These are phyloP conservation scores for Scopulariopsis brevicaulis DNA, from an alignment of 2,329 filamentous ascomycete species.

Conservation along the genomic window DNA sequence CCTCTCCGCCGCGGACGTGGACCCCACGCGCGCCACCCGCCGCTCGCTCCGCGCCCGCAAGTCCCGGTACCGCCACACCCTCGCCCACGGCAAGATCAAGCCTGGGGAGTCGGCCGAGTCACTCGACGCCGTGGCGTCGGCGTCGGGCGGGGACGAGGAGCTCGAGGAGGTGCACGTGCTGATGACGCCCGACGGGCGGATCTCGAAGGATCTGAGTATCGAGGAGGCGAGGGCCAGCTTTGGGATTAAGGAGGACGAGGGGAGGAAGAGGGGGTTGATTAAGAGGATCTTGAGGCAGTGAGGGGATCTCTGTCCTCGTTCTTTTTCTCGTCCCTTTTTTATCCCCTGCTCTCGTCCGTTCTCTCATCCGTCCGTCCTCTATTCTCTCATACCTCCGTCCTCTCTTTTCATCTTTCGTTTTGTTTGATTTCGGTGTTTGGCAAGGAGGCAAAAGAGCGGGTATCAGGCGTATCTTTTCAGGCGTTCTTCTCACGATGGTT, in stretches of 20 bases:
- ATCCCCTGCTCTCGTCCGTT: no score
- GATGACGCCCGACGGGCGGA: slow-evolving; percentile 2
- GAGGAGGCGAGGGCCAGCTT: not conserved
- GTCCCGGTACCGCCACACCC: slow-evolving; percentile 14
- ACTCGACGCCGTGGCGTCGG: slow-evolving; percentile 13
- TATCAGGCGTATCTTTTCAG: no score
- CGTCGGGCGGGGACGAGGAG: slow-evolving; percentile 6
- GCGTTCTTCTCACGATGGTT: no score
- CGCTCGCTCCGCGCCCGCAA: slow-evolving; percentile 23
- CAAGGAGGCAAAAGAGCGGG: no score
- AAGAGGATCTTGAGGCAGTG: not conserved
- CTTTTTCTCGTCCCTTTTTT: no score
- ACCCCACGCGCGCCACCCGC: slow-evolving; percentile 27
- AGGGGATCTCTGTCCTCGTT: no score
- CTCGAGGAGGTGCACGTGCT: slow-evolving; percentile 1
- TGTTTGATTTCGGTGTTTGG: no score
- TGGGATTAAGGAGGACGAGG: not conserved
- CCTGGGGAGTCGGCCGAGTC: not conserved
- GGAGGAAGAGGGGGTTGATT: slow-evolving; percentile 1
- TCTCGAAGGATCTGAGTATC: slow-evolving; percentile 3
- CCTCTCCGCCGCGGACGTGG: slow-evolving; percentile 42
- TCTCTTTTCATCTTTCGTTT: no score
- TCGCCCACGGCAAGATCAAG: slow-evolving; percentile 32
- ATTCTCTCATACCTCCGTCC: no score
- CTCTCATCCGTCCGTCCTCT: no score